A percentile compares a stretch with the other conserved stretches of the same genome.
These are phyloP conservation scores for Cercophora samala DNA, from an alignment of 495 filamentous ascomycete genomes.

Conservation along the genomic window DNA sequence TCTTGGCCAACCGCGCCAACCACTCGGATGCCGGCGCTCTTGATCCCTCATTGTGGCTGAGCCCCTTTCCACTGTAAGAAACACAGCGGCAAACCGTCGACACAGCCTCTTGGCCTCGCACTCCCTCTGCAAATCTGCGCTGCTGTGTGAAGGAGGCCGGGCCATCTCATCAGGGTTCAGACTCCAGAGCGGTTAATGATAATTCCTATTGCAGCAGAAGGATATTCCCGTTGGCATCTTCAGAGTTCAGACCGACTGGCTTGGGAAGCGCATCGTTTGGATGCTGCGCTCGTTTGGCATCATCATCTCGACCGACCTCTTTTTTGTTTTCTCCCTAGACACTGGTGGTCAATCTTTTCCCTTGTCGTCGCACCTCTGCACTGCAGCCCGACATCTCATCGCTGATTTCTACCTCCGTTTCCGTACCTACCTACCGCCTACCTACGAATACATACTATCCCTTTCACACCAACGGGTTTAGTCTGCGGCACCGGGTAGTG, in stretches of 20 bases:
- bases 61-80: conserved; percentile 7
- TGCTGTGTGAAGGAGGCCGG: not conserved
- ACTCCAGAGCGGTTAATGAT: not conserved
- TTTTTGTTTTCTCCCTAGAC: not conserved
- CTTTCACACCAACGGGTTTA: not conserved
- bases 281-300: not conserved
- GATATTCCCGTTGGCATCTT: not conserved
- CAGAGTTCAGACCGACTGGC: not conserved
- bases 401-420: not conserved
- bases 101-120: conserved; percentile 3
- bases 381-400: not conserved
- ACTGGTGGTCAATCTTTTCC: conserved; percentile 2
- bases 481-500: not conserved
- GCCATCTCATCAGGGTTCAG: not conserved
- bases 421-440: not conserved
- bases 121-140: not conserved
- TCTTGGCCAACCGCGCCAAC: conserved; percentile 20
- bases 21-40: conserved; percentile 14
- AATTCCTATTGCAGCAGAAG: not conserved
- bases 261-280: not conserved
- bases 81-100: conserved; percentile 17
- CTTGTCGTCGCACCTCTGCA: not conserved
- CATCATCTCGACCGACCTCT: not conserved
- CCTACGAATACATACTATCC: not conserved
- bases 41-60: conserved; percentile 22